Evolutionary conservation across 129 eudicot species (phyloP), one percentile per base, ranked within the genome.

Genomic region (Pulicaria dysenterica): DNA sequence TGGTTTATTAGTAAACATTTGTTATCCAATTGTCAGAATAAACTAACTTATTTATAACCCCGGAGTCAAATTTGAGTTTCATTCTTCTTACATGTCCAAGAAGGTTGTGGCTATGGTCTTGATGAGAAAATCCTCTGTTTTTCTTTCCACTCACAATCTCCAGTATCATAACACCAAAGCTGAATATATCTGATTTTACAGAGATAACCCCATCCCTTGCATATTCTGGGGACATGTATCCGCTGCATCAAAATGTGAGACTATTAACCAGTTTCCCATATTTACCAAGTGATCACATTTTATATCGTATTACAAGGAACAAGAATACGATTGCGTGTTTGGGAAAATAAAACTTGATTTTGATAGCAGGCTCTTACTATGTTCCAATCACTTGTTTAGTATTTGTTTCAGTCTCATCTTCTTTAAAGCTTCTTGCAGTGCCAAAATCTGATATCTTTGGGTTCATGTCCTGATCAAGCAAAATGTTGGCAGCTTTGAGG

Each of bases 361-460:
- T 0, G 91, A 88, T 39, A 85, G 79, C 50, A 47, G 11, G 16
- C 34, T 41, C 67, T 77, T 62, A 78, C 87, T 71, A 82, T 79
- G 87, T 85, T 14, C 87, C 90, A 3, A 79, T 75, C 6, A 85
- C 74, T 65, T 82, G 38, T 17, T 45, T 75, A 4, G 86, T 85
- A 55, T 85, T 79, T 50, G 75, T 78, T n/a, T 42, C 53, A 19
- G 69, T 51, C 31, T 81, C 73, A 56, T 81, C 50, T 55, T 73
- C 82, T 64, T 62, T 37, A 2, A 86, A 82, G 15, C 49, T 76
- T 77, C 85, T 86, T 5, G 91, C 91, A 10, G 69, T 3, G 15
- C 90, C 85, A 56, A 85, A 82, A 44, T 85, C 86, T 6, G 86
- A 82, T 36, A 85, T 85, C 43, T 79, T 85, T 4, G 87, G 78